Evolutionary conservation across 2,329 filamentous ascomycete species (phyloP).

Genomic region (Trichophyton benhamiae): DNA sequence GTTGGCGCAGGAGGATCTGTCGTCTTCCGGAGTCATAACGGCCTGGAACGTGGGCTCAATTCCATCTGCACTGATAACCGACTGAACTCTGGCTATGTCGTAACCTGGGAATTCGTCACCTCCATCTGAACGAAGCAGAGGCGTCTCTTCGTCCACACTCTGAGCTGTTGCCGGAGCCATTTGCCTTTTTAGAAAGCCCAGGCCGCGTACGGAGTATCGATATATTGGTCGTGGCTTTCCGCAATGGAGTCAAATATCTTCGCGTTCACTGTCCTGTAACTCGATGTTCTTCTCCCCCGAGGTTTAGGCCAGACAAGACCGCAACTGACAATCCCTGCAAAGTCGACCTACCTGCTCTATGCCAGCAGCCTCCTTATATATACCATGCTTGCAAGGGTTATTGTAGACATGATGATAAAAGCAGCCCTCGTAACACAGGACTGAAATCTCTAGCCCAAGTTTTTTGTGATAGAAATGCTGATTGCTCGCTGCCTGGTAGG

Average conservation of each 20-base stretch:
- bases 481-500: neutral
- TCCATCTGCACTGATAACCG: conserved; percentile 10
- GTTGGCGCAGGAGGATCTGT: too few relatives aligned
- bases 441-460: neutral
- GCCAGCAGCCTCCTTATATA: neutral
- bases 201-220: too few relatives aligned
- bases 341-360: neutral
- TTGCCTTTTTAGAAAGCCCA: too few relatives aligned
- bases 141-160: neutral
- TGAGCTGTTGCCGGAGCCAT: neutral
- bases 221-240: too few relatives aligned
- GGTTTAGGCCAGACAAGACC: neutral
- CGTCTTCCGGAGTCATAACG: neutral
- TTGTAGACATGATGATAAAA: neutral
- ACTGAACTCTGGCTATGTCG: conserved; percentile 10
- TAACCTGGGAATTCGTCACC: conserved; percentile 9
- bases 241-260: too few relatives aligned
- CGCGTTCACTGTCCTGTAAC: too few relatives aligned
- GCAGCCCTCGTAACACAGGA: neutral
- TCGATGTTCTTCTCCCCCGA: neutral
- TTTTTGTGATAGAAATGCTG: neutral
- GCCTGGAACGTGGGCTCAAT: conserved; percentile 7
- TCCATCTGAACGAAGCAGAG: neutral
- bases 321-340: neutral
- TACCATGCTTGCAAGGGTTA: neutral